A percentile compares a stretch with the other conserved stretches of the same genome.
phyloP scores from a whole-genome alignment of 2,329 filamentous ascomycete species.

The Epichloe gansuensis region DNA sequence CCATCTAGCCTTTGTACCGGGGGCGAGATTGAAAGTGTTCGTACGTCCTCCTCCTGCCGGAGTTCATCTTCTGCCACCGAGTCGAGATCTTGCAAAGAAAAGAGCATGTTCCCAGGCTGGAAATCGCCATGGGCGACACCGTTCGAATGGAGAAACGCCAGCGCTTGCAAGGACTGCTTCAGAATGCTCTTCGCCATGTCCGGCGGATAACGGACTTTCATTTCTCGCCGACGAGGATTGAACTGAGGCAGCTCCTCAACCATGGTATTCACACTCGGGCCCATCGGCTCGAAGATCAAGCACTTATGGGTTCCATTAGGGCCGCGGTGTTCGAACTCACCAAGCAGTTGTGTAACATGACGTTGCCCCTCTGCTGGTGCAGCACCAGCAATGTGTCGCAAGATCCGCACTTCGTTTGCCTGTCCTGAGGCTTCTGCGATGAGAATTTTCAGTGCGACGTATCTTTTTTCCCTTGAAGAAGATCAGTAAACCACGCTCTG shows the following conservation, averaged over 20 bases:
- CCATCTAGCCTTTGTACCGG: slow-evolving; percentile 17
- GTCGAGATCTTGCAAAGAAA: slow-evolving; percentile 18
- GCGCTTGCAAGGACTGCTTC: slow-evolving; percentile 24
- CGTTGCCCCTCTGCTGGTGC: slow-evolving; percentile 7
- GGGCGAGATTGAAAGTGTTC: slow-evolving; percentile 12
- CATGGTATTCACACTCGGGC: slow-evolving; percentile 22
- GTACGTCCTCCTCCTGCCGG: slow-evolving; percentile 13
- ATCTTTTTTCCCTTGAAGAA: slow-evolving; percentile 6
- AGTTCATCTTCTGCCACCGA: slow-evolving; percentile 12
- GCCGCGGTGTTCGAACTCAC: slow-evolving; percentile 15
- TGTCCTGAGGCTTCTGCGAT: slow-evolving; percentile 9
- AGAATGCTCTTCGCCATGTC: slow-evolving; percentile 27
- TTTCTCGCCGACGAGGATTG: slow-evolving; percentile 13
- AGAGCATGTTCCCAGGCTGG: slow-evolving; percentile 25
- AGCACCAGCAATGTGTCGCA: slow-evolving; percentile 9
- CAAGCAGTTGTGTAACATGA: slow-evolving; percentile 11
- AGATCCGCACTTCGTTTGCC: slow-evolving; percentile 12
- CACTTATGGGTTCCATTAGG: slow-evolving; percentile 19
- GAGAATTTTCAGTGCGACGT: slow-evolving; percentile 19
- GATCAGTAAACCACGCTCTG: slow-evolving; percentile 10
- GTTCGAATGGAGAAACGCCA: slow-evolving; percentile 25
- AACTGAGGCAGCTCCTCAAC: slow-evolving; percentile 22
- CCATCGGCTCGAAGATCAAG: slow-evolving; percentile 19
- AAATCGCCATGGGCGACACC: slow-evolving; percentile 28
- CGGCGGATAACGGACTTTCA: slow-evolving; percentile 24